Base-by-base conservation (phyloP, 2,329 filamentous ascomycete species). In the Fusarium gaditjirri region DNA sequence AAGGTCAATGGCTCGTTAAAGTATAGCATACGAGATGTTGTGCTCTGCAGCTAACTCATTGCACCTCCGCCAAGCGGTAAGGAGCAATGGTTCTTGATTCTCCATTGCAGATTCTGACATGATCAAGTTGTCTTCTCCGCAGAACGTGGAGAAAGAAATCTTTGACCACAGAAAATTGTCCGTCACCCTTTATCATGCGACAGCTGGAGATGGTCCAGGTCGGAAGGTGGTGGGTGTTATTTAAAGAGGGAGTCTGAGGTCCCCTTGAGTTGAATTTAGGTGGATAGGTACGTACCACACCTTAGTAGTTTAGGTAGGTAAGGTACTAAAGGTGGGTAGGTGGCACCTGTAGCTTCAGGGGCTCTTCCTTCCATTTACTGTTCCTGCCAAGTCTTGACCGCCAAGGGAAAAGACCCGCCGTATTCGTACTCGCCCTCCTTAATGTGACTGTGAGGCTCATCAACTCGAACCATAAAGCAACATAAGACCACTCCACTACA, bases 21-120 rank as follows among this genome's bases (percentile, higher is more conserved):
- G 21, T 33, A 33, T 17, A 53, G 60, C 76, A 42, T 74, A 78
- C 77, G 77, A 76, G 52, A 78, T 49, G 50, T 78, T 71, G 54
- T 70, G 60, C 63, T 68, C 67, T 42, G 66, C 66, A 53, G 74
- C 73, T 65, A 74, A 65, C 31, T 75, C 66, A 61, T 47, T 75
- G 29, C 59, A 70, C 49, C 44, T 67, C 36, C 57, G 70, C 76
- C 76, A 77, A 29, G 68, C 50, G 42, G 55, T 61, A 41, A 75
- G 67, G 11, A 73, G 49, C 27, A 66, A 53, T 35, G 75, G 70
- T 53, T 70, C 74, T 46, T 66, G 70, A 8, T 46, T 47, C 8
- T 70, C 72, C 75, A 77, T 77, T 46, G 56, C 46, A 64, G n/a
- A 17, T 47, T 38, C 9, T 12, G 36, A 14, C 21, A 60, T 19